Evolutionary conservation across 176 grass and related monocot genomes (phyloP).

Genomic region (Dendrocalamus sinicus): DNA sequence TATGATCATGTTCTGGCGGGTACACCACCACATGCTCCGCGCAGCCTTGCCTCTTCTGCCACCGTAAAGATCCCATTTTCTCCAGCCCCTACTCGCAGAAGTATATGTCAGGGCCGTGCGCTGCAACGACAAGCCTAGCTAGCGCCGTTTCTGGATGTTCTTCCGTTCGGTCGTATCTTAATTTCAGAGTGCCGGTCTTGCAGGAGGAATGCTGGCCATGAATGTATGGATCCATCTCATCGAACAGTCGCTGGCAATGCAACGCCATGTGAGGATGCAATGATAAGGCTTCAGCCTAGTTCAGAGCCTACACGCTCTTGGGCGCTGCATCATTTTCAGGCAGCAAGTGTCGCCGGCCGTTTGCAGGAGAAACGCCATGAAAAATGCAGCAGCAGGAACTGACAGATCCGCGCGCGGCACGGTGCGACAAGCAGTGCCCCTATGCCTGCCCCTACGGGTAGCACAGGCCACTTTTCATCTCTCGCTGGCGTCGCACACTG

Average conservation of each 20-base stretch:
- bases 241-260: not conserved
- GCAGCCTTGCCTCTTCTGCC: not conserved
- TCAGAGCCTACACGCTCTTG: not conserved
- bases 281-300: not conserved
- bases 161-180: constrained; percentile 3
- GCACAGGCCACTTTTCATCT: not conserved
- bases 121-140: constrained; percentile 8
- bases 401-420: not conserved
- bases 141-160: not conserved
- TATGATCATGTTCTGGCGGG: not conserved
- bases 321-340: not conserved
- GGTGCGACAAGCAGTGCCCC: not conserved
- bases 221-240: not conserved
- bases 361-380: not conserved
- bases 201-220: not conserved
- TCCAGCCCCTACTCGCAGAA: constrained; percentile 1
- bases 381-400: not conserved
- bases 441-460: not conserved
- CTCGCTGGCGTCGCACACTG: not conserved
- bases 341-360: not conserved
- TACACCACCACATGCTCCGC: not conserved
- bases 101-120: constrained; percentile 33
- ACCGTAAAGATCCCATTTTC: constrained; percentile 10
- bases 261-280: constrained; percentile 8
- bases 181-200: not conserved